These are phyloP conservation scores for Gnomoniopsis smithogilvyi DNA, from an alignment of 2,329 filamentous ascomycete genomes.

Conservation along the genomic window DNA sequence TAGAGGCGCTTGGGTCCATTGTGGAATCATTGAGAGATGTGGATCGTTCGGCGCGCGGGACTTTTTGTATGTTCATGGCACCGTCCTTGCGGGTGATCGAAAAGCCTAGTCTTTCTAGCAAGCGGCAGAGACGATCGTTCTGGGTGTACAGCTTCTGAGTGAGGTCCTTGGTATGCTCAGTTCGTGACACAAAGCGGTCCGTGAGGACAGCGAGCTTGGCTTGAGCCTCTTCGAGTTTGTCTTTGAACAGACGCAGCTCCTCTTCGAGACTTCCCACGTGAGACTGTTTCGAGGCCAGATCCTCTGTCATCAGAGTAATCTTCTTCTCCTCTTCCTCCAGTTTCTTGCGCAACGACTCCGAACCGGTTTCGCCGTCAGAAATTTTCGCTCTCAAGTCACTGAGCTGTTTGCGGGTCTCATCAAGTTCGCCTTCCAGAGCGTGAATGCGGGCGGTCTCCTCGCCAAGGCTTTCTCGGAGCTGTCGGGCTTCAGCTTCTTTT, in stretches of 20 bases:
- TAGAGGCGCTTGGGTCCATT: constrained; percentile 47
- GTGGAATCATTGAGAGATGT: constrained; percentile 57
- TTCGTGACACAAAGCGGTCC: constrained; percentile 65
- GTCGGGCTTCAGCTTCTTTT: constrained; percentile 49
- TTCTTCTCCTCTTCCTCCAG: constrained; percentile 74
- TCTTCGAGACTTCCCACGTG: constrained; percentile 73
- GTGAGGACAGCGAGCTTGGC: constrained; percentile 48
- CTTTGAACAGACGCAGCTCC: constrained; percentile 66
- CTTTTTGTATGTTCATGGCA: constrained; percentile 71
- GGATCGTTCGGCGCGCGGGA: constrained; percentile 57
- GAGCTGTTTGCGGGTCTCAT: constrained; percentile 67
- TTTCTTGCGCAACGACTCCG: constrained; percentile 71
- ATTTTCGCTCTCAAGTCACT: constrained; percentile 67
- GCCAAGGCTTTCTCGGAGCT: constrained; percentile 51
- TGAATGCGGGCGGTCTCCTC: constrained; percentile 51
- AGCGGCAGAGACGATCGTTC: constrained; percentile 76
- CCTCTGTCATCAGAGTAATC: constrained; percentile 63
- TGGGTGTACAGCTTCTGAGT: constrained; percentile 80
- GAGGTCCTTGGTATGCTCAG: constrained; percentile 73
- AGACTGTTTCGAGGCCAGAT: constrained; percentile 73
- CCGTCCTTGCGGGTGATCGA: constrained; percentile 71
- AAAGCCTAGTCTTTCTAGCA: constrained; percentile 86
- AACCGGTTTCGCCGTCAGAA: constrained; percentile 79
- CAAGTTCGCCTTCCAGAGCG: constrained; percentile 55
- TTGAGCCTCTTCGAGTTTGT: constrained; percentile 57